These are phyloP conservation scores for Tulasnella sp. DNA, from an alignment of 768 basidiomycete genomes.

Conservation along the genomic window DNA sequence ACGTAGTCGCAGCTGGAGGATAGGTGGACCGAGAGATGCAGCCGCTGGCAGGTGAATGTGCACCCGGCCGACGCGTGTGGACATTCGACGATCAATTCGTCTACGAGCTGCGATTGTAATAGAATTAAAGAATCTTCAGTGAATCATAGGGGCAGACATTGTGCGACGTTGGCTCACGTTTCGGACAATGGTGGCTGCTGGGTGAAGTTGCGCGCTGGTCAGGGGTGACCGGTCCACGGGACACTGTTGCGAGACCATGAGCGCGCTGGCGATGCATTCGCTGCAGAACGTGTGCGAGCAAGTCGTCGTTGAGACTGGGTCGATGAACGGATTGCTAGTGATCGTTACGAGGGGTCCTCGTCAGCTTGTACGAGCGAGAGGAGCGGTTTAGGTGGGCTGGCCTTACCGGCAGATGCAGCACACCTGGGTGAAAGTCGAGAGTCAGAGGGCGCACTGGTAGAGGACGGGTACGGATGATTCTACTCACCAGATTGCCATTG, in stretches of 20 bases:
- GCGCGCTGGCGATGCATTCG: conserved; percentile 65
- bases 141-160: background rate
- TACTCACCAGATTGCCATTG: conserved; percentile 55
- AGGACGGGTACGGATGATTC: background rate
- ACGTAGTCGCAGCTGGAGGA: conserved; percentile 48
- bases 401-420: conserved; percentile 67
- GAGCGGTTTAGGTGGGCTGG: background rate
- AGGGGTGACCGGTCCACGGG: conserved; percentile 75
- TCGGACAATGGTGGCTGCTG: conserved; percentile 65
- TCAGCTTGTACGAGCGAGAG: background rate
- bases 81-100: conserved; percentile 70
- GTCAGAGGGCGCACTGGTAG: background rate
- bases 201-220: conserved; percentile 41
- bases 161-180: conserved; percentile 38
- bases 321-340: conserved; percentile 54
- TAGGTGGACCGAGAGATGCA: conserved; percentile 51
- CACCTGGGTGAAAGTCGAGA: conserved; percentile 32
- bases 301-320: conserved; percentile 60
- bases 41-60: conserved; percentile 50
- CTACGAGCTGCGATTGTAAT: conserved; percentile 67
- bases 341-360: background rate
- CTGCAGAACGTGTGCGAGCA: conserved; percentile 81
- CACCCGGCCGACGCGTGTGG: conserved; percentile 50
- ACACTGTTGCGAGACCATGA: conserved; percentile 57
- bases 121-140: background rate